phyloP scores from a whole-genome alignment of 2,329 filamentous ascomycete genomes.

The Stagonosporopsis chrysanthemi region DNA sequence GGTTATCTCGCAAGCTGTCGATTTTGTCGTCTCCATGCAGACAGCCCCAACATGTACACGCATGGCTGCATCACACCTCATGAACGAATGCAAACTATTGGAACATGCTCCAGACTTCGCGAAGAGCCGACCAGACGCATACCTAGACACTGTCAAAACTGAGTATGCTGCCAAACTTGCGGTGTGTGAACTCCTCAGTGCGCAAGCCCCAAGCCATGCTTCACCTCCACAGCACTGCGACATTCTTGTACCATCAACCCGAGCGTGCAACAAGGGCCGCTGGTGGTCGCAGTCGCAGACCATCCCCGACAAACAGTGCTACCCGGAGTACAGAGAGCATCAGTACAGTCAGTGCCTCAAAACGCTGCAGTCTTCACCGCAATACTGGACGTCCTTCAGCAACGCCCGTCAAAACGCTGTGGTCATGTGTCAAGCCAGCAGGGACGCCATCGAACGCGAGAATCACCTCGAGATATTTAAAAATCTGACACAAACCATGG shows the following conservation, averaged over 20 bases:
- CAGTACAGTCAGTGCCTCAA: slow-evolving; percentile 61
- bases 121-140: slow-evolving; percentile 35
- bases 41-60: slow-evolving; percentile 56
- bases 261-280: slow-evolving; percentile 38
- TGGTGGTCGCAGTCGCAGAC: slow-evolving; percentile 31
- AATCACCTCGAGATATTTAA: slow-evolving; percentile 45
- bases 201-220: slow-evolving; percentile 49
- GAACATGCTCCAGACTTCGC: slow-evolving; percentile 44
- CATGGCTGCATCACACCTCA: slow-evolving; percentile 59
- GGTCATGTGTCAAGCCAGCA: slow-evolving; percentile 68
- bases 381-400: slow-evolving; percentile 71
- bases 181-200: slow-evolving; percentile 67
- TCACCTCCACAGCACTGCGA: slow-evolving; percentile 60
- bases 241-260: slow-evolving; percentile 54
- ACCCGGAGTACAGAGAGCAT: slow-evolving; percentile 40
- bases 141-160: slow-evolving; percentile 56
- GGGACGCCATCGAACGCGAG: slow-evolving; percentile 65
- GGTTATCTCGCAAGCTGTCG: slow-evolving; percentile 35
- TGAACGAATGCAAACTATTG: slow-evolving; percentile 62
- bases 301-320: slow-evolving; percentile 40
- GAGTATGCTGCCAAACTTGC: slow-evolving; percentile 69
- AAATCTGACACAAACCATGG: slow-evolving; percentile 40
- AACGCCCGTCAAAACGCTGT: slow-evolving; percentile 68
- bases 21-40: slow-evolving; percentile 34
- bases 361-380: slow-evolving; percentile 61